Percentiles rank a stretch among this genome's conserved stretches.
phyloP scores from a whole-genome alignment of 2,329 filamentous ascomycete genomes.

The Lasiodiplodia gonubiensis region DNA sequence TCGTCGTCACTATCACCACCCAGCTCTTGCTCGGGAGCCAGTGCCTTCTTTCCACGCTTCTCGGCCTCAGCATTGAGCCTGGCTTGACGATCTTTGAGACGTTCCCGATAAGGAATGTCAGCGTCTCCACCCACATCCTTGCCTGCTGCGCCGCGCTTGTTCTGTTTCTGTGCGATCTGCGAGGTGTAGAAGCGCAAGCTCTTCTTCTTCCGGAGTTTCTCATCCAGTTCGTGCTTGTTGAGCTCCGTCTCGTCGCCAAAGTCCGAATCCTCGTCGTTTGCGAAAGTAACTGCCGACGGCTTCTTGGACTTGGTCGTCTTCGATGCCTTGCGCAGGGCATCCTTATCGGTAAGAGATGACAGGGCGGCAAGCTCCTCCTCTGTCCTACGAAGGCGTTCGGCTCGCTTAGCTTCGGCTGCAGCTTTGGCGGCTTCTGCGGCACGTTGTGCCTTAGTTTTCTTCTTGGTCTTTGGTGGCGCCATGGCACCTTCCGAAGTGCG shows the following conservation, averaged over 20 bases:
- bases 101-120: conserved; percentile 87
- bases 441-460: conserved; percentile 56
- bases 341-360: conserved; percentile 62
- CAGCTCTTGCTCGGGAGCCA: conserved; percentile 66
- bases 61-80: conserved; percentile 89
- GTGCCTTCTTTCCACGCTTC: conserved; percentile 72
- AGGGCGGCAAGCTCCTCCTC: conserved; percentile 78
- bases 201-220: conserved; percentile 90
- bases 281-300: conserved; percentile 33
- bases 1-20: conserved; percentile 74
- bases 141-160: conserved; percentile 76
- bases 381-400: conserved; percentile 60
- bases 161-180: conserved; percentile 93
- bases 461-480: conserved; percentile 43
- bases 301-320: conserved; percentile 50
- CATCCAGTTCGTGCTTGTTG: conserved; percentile 77
- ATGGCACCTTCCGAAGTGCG: conserved; percentile 37
- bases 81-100: conserved; percentile 82
- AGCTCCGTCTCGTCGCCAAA: conserved; percentile 89
- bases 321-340: conserved; percentile 54
- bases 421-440: conserved; percentile 60
- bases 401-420: conserved; percentile 59
- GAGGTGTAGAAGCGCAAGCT: conserved; percentile 97
- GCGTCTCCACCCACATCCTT: conserved; percentile 78
- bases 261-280: conserved; percentile 74